Evolutionary conservation across 1,284 basidiomycete species (phyloP).

Genomic region (Caloboletus inedulis): DNA sequence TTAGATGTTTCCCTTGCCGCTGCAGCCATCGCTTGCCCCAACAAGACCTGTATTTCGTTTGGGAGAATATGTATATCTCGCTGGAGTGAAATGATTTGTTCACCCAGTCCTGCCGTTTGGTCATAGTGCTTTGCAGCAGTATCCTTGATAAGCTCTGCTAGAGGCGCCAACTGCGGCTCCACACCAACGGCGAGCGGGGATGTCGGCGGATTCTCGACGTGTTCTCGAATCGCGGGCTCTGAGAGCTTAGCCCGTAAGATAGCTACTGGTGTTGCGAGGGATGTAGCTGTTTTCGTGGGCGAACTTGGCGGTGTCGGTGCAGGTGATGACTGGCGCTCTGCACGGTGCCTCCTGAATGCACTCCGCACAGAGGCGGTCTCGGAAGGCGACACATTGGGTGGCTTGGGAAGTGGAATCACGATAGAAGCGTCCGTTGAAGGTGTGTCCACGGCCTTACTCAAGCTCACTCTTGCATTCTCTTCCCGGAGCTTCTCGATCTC

Average conservation of each 20-base stretch:
- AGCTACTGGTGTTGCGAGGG: slow-evolving; percentile 1
- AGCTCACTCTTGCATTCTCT: neutral
- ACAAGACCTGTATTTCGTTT: slow-evolving; percentile 20
- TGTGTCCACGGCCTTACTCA: slow-evolving; percentile 10
- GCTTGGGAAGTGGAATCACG: slow-evolving; percentile 26
- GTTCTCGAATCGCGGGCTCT: slow-evolving; percentile 25
- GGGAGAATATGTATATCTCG: slow-evolving; percentile 35
- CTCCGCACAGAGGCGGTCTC: slow-evolving; percentile 22
- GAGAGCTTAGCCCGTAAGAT: slow-evolving; percentile 21
- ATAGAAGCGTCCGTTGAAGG: slow-evolving; percentile 28
- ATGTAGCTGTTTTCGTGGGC: neutral
- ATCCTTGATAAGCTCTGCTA: slow-evolving; percentile 38
- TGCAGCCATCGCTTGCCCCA: slow-evolving; percentile 15
- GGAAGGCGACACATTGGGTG: slow-evolving; percentile 7
- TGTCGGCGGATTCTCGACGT: slow-evolving; percentile 17
- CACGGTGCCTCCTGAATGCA: slow-evolving; percentile 18
- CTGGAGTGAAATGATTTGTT: slow-evolving; percentile 38
- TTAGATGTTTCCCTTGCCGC: slow-evolving; percentile 1
- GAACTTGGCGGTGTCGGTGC: slow-evolving; percentile 13
- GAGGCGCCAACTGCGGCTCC: slow-evolving; percentile 21
- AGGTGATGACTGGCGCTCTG: neutral
- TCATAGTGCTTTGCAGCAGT: slow-evolving; percentile 37
- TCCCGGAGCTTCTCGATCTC: slow-evolving; percentile 28
- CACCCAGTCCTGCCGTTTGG: slow-evolving; percentile 34
- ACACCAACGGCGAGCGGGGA: slow-evolving; percentile 11